Conservation (phyloP, 2,329 filamentous ascomycete species). For the Neonectria neomacrospora region DNA sequence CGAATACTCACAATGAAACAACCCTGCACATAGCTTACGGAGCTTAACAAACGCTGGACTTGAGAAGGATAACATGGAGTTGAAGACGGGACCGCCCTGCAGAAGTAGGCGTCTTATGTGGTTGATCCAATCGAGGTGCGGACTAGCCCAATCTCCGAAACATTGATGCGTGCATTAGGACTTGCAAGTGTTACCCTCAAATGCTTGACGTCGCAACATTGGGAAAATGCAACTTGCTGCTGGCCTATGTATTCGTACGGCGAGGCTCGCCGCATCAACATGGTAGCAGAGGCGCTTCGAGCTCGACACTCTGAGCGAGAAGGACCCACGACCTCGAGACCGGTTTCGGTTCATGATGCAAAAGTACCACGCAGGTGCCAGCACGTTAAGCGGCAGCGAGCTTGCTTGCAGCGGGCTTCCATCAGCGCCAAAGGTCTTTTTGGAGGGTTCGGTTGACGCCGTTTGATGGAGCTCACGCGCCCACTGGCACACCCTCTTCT, state of each 20-base stretch:
- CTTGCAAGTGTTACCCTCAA: background rate
- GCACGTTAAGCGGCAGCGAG: background rate
- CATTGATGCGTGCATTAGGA: background rate
- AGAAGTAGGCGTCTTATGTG: background rate
- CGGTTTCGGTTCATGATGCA: background rate
- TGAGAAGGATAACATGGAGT: background rate
- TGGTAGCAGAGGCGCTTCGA: background rate
- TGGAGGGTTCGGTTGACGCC: background rate
- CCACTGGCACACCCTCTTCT: background rate
- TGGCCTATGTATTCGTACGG: background rate
- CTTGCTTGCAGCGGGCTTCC: background rate
- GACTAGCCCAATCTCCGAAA: background rate
- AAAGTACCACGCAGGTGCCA: background rate
- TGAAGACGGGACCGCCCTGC: background rate
- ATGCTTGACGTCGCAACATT: background rate
- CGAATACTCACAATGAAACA: no score
- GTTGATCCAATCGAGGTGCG: background rate
- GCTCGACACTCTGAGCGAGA: background rate
- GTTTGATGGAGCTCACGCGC: background rate
- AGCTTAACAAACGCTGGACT: background rate
- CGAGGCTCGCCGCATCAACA: background rate
- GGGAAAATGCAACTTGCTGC: background rate
- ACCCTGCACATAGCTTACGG: background rate
- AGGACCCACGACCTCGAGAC: background rate
- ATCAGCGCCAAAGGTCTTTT: background rate